These are phyloP conservation scores for Spizellomyces sp. DNA, from an alignment of 192 early-diverging fungal genomes.

Conservation along the genomic window DNA sequence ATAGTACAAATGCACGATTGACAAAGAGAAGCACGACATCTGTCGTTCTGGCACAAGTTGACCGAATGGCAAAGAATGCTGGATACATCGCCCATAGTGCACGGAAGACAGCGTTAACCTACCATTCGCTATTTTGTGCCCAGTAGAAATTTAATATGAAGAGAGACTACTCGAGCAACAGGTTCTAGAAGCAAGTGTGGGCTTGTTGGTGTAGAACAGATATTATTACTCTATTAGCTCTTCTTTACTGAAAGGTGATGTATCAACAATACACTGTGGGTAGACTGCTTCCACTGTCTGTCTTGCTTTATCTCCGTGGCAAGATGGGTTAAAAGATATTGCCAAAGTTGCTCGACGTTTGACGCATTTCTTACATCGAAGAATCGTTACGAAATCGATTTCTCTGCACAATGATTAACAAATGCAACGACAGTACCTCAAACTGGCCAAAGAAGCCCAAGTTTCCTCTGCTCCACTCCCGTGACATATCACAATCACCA, in stretches of 20 bases:
- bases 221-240: conserved; percentile 1
- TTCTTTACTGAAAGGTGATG: conserved; percentile 15
- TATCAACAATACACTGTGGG: conserved; percentile 8
- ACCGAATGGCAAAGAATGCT: no score
- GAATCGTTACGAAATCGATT: neutral
- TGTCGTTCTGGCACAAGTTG: no score
- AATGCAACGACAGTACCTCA: neutral
- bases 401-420: neutral
- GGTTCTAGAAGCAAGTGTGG: no score
- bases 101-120: no score
- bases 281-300: conserved; percentile 18
- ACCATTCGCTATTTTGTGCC: no score
- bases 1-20: no score
- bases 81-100: no score
- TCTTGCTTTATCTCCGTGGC: neutral
- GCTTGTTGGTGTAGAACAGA: neutral
- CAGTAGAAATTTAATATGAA: no score
- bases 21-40: no score
- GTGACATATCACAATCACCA: conserved; percentile 47
- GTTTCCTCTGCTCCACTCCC: conserved; percentile 41
- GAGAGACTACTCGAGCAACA: no score
- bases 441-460: conserved; percentile 26
- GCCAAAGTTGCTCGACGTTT: conserved; percentile 19
- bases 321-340: neutral
- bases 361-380: conserved; percentile 11